phyloP scores from a whole-genome alignment of 2,329 filamentous ascomycete species.

The Lachnellula suecica region DNA sequence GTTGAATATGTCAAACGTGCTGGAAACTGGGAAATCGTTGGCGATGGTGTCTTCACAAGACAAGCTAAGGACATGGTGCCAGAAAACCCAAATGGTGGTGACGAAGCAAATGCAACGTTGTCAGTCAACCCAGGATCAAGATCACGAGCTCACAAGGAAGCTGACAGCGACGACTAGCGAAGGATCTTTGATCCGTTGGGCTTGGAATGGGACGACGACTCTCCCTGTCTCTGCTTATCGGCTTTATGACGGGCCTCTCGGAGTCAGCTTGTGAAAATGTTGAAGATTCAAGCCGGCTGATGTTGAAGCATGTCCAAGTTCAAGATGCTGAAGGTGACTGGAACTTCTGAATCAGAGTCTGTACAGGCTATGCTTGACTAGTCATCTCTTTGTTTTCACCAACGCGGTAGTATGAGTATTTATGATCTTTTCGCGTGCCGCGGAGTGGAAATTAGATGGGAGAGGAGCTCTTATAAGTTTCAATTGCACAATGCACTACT shows the following conservation, averaged over 20 bases:
- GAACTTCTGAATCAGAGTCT: too few relatives aligned
- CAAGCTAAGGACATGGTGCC: conserved; percentile 11
- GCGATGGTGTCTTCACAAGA: conserved; percentile 46
- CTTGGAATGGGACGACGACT: conserved; percentile 26
- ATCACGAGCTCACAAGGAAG: neutral
- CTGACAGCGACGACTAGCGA: conserved; percentile 21
- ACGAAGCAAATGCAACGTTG: conserved; percentile 21
- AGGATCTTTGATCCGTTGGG: conserved; percentile 25
- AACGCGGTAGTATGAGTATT: too few relatives aligned
- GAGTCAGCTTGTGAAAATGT: neutral
- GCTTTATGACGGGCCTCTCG: conserved; percentile 17
- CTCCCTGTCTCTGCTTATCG: conserved; percentile 24
- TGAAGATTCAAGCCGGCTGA: too few relatives aligned
- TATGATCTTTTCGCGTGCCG: too few relatives aligned
- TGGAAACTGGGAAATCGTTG: conserved; percentile 42
- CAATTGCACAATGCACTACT: too few relatives aligned
- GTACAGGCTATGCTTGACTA: too few relatives aligned
- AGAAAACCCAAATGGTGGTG: conserved; percentile 10
- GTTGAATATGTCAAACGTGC: conserved; percentile 40
- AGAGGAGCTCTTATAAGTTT: too few relatives aligned
- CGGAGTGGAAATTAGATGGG: too few relatives aligned
- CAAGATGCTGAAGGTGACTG: too few relatives aligned
- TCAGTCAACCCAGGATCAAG: conserved; percentile 22
- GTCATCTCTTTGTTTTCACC: too few relatives aligned
- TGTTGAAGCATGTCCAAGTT: too few relatives aligned